phyloP scores from a whole-genome alignment of 164 flowering plant genomes.

The Stephania japonica region DNA sequence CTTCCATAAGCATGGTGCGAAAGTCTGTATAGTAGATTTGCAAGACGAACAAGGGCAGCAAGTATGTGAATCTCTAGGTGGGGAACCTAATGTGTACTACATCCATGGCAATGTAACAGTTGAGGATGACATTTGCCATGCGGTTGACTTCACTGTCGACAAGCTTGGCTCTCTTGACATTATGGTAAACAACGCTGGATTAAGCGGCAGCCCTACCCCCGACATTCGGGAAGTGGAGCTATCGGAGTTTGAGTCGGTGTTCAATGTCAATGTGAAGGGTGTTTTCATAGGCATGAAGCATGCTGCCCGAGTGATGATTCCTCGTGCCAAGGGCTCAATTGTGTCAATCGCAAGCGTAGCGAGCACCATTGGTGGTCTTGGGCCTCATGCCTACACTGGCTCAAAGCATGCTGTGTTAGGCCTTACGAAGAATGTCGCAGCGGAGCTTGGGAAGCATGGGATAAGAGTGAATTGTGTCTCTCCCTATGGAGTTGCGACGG shows the following conservation, averaged over 20 bases:
- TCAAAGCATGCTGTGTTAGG: constrained; percentile 88
- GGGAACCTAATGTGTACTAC: constrained; percentile 30
- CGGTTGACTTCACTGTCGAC: constrained; percentile 53
- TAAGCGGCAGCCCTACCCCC: constrained; percentile 36
- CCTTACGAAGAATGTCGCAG: constrained; percentile 68
- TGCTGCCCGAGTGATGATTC: constrained; percentile 91
- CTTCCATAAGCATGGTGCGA: constrained; percentile 71
- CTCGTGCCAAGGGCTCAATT: constrained; percentile 51
- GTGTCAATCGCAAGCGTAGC: constrained; percentile 59
- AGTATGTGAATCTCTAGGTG: constrained; percentile 43
- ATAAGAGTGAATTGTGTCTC: constrained; percentile 89
- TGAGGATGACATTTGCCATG: constrained; percentile 55
- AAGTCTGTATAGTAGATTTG: constrained; percentile 60
- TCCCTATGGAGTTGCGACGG: constrained; percentile 67
- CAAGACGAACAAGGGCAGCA: constrained; percentile 48
- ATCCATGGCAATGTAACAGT: constrained; percentile 59
- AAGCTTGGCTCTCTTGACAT: constrained; percentile 74
- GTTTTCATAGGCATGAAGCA: constrained; percentile 79
- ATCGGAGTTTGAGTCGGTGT: constrained; percentile 49
- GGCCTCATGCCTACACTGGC: constrained; percentile 72
- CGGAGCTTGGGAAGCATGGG: constrained; percentile 74
- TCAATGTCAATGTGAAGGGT: constrained; percentile 76
- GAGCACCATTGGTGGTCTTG: constrained; percentile 51
- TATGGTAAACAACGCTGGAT: constrained; percentile 86
- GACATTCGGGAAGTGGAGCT: constrained; percentile 56